Percentiles rank a stretch among this genome's conserved stretches.
Evolutionary conservation across 257 asterid genomes (phyloP).

Genomic region (Paulownia fortunei): DNA sequence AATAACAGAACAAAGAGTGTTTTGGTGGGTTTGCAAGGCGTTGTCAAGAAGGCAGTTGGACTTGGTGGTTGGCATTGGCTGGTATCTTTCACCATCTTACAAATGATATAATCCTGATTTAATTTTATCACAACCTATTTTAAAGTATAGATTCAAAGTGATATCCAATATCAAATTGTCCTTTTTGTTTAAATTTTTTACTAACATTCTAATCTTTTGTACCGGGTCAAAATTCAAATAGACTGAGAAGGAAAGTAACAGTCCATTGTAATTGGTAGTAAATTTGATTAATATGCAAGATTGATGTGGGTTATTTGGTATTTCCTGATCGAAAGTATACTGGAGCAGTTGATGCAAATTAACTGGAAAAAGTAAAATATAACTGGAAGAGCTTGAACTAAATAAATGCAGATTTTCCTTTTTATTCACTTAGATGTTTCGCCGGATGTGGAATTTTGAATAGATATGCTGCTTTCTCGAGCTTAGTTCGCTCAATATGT

Average conservation of each 20-base stretch:
- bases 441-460: neutral
- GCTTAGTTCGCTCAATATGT: neutral
- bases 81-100: slow-evolving; percentile 49
- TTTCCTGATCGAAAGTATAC: neutral
- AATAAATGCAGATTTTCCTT: neutral
- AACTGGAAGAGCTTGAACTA: neutral
- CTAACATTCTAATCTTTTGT: neutral
- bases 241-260: neutral
- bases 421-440: slow-evolving; percentile 5
- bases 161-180: neutral
- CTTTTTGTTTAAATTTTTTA: neutral
- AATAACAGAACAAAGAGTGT: slow-evolving; percentile 96
- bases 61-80: slow-evolving; percentile 99
- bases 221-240: neutral
- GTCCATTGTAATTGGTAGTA: neutral
- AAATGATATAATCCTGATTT: slow-evolving; percentile 5
- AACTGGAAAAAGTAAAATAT: neutral
- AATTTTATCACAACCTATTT: neutral
- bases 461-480: neutral
- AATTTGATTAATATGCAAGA: neutral
- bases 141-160: neutral
- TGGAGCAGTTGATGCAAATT: neutral
- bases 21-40: slow-evolving; percentile 95
- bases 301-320: no score
- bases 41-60: slow-evolving; percentile 98